Base-by-base conservation (phyloP, 1,139 yeast species). In the Hyphopichia khmerensis region DNA sequence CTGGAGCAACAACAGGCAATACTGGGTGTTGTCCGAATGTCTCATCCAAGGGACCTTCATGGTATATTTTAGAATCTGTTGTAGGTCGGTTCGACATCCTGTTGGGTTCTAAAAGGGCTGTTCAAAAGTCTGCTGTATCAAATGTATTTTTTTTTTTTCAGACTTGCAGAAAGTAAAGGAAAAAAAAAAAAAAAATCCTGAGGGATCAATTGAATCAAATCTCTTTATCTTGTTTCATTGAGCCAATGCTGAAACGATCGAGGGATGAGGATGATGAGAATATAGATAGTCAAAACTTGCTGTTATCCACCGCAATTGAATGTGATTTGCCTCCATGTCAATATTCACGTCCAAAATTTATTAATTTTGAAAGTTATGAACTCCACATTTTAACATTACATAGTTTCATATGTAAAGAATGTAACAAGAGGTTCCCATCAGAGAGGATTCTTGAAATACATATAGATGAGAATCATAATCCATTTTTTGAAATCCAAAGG, bases 381-480 rank as follows among this genome's bases (percentile, higher is more conserved):
- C 34, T 53, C 1, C 77, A 73, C 42, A 53, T 67, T 14, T 39
- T 48, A 11, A 42, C 45, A 2, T 24, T 14, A 39, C 71, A 54
- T 42, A 58, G 45, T 26, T 49, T 68, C 47, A 53, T 56, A 2
- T 81, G 86, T 50, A 42, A 49, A 0, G 64, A 60, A 38, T 81
- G 87, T 52, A 51, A 53, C 13, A 60, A 56, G 35, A 57, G 55
- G 40, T 75, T 80, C 46, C 80, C 82, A 0, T 62, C 64, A 13
- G 58, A 65, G 15, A 49, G 44, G 23, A 50, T 72, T 9, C 56
- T 80, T 23, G 65, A 68, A 4, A 49, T 79, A 16, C 87, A 81
- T 50, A 65, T 79, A 4, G 68, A 69, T 29, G 86, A 80, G 47
- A 62, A 64, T 41, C 86, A 81, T 50, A 75, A 79, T 51, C 80